Evolutionary conservation across 306 rosid species (phyloP).

Genomic region (Dryas octopetala): DNA sequence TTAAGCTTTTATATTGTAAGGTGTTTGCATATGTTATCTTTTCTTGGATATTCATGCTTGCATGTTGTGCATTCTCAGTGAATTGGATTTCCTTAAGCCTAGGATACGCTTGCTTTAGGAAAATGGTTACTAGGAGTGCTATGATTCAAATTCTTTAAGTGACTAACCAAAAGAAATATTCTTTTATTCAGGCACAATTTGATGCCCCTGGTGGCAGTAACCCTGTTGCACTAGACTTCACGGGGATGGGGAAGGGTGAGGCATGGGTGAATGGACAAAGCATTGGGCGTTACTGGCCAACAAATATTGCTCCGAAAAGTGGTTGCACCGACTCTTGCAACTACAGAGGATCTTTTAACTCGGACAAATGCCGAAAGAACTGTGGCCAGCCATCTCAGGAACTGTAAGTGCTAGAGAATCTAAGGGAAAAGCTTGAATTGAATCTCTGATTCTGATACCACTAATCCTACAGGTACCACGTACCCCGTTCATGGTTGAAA

Average conservation of each 20-base stretch:
- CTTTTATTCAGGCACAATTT: slow-evolving; percentile 60
- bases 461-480: slow-evolving; percentile 63
- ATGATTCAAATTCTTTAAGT: slow-evolving; percentile 7
- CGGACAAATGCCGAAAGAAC: slow-evolving; percentile 67
- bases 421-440: slow-evolving; percentile 14
- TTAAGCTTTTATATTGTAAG: not conserved
- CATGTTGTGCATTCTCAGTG: not conserved
- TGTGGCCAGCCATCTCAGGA: slow-evolving; percentile 89
- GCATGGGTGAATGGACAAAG: slow-evolving; percentile 98
- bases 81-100: not conserved
- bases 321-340: slow-evolving; percentile 59
- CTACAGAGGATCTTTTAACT: slow-evolving; percentile 56
- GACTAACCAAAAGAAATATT: slow-evolving; percentile 29
- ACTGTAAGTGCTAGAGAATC: slow-evolving; percentile 50
- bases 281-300: slow-evolving; percentile 95
- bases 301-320: slow-evolving; percentile 40
- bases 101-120: not conserved
- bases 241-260: slow-evolving; percentile 92
- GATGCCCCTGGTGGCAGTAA: slow-evolving; percentile 61
- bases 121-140: not conserved
- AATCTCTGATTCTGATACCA: slow-evolving; percentile 26
- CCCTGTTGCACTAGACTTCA: slow-evolving; percentile 87
- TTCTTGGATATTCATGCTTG: not conserved
- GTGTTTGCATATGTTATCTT: not conserved
- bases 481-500: slow-evolving; percentile 75